phyloP scores from a whole-genome alignment of 352 stramenopile genomes.

The Pythium rishiriense region DNA sequence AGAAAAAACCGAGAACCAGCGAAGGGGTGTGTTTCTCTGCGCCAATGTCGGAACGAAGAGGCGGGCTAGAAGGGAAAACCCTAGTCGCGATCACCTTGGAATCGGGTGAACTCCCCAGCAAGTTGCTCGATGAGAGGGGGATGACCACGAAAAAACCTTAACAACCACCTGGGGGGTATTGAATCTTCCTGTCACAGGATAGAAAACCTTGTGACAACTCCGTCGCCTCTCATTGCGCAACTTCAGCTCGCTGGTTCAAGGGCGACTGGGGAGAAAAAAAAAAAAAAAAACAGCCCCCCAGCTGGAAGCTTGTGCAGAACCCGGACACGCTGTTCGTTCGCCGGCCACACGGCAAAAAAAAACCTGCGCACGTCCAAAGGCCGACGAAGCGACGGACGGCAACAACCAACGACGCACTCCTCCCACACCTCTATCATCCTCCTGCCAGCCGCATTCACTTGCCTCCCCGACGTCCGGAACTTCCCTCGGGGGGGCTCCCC shows the following conservation, averaged over 20 bases:
- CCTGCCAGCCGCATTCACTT: conserved; percentile 6
- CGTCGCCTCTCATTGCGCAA: conserved; percentile 3
- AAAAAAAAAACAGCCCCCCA: conserved; percentile 4
- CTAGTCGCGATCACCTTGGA: conserved; percentile 27
- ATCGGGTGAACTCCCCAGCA: conserved; percentile 2
- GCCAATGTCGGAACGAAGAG: conserved; percentile 15
- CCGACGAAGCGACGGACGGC: conserved; percentile 12
- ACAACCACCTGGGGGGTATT: too few species aligned
- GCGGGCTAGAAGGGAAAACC: conserved; percentile 9
- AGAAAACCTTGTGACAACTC: conserved; percentile 21
- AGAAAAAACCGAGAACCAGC: conserved; percentile 9
- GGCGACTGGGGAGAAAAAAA: conserved; percentile 19
- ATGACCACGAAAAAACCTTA: too few species aligned
- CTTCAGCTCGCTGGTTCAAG: conserved; percentile 12
- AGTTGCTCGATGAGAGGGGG: conserved; percentile 18
- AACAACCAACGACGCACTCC: conserved; percentile 17
- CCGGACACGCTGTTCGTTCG: not conserved
- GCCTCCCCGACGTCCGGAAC: not conserved
- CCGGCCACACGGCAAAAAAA: conserved; percentile 7
- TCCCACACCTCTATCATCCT: conserved; percentile 1
- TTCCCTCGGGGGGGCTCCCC: not conserved
- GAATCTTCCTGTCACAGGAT: not conserved
- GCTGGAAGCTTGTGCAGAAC: conserved; percentile 20
- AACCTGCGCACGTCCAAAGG: conserved; percentile 11
- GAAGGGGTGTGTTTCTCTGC: conserved; percentile 22